Evolutionary conservation across 106 monocot genomes (phyloP).

Genomic region (Acanthochlamys bracteata): DNA sequence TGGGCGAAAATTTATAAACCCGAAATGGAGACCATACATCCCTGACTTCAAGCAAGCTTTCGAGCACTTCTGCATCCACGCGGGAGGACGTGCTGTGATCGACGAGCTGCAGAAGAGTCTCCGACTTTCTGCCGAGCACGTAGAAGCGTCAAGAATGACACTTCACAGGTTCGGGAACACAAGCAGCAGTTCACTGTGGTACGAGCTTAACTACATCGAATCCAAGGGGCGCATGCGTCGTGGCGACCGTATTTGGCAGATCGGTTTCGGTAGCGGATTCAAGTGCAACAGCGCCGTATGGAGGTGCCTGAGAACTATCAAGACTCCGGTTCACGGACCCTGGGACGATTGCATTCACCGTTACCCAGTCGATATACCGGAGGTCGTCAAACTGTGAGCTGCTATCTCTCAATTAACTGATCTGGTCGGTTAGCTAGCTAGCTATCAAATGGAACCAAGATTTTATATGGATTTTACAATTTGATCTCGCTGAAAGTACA

Average conservation of each 20-base stretch:
- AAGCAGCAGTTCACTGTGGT: conserved; percentile 36
- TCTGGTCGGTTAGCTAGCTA: too few species aligned
- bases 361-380: conserved; percentile 12
- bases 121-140: conserved; percentile 11
- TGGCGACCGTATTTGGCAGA: conserved; percentile 33
- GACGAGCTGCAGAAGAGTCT: conserved; percentile 19
- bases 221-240: conserved; percentile 12
- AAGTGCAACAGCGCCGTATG: conserved; percentile 48
- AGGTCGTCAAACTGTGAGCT: conserved; percentile 10
- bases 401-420: neutral
- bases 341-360: conserved; percentile 12
- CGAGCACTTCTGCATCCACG: conserved; percentile 93
- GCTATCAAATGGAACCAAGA: too few species aligned
- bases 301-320: conserved; percentile 15
- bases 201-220: conserved; percentile 28
- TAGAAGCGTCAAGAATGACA: conserved; percentile 23
- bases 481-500: too few species aligned
- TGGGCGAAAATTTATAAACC: conserved; percentile 17
- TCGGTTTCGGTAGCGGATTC: conserved; percentile 41
- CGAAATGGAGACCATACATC: conserved; percentile 30
- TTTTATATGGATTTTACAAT: too few species aligned
- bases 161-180: conserved; percentile 29
- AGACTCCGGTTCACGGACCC: conserved; percentile 4
- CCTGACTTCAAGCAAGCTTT: conserved; percentile 82
- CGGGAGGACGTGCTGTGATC: conserved; percentile 43